phyloP scores from a whole-genome alignment of 2,329 filamentous ascomycete species.

The Stagonosporopsis chrysanthemi region DNA sequence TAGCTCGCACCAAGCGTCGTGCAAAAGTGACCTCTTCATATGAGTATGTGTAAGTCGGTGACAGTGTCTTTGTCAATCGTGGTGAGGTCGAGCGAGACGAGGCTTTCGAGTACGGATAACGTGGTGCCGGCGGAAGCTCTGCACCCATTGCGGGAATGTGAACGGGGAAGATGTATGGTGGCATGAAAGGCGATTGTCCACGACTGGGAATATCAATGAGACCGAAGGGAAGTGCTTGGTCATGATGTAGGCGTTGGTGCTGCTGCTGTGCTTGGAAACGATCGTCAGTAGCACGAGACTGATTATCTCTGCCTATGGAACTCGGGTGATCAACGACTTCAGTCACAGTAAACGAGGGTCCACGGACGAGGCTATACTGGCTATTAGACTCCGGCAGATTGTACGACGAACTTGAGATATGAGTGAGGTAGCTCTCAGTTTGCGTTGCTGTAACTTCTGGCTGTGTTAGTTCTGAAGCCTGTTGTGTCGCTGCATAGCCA shows the following conservation, averaged over 20 bases:
- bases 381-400: slow-evolving; percentile 8
- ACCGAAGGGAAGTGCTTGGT: slow-evolving; percentile 40
- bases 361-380: slow-evolving; percentile 21
- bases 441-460: slow-evolving; percentile 12
- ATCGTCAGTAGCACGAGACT: neutral
- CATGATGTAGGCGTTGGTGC: slow-evolving; percentile 9
- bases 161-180: slow-evolving; percentile 32
- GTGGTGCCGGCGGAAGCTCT: slow-evolving; percentile 10
- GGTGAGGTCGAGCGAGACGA: slow-evolving; percentile 29
- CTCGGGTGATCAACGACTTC: slow-evolving; percentile 34
- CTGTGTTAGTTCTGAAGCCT: neutral
- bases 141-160: slow-evolving; percentile 35
- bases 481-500: slow-evolving; percentile 25
- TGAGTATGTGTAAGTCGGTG: slow-evolving; percentile 63
- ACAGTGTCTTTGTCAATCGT: slow-evolving; percentile 28
- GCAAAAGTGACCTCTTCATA: slow-evolving; percentile 73
- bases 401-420: slow-evolving; percentile 18
- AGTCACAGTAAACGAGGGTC: slow-evolving; percentile 25
- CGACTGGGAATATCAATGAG: slow-evolving; percentile 37
- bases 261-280: neutral
- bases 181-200: slow-evolving; percentile 23
- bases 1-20: slow-evolving; percentile 71
- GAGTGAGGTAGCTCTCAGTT: slow-evolving; percentile 24
- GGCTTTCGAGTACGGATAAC: neutral
- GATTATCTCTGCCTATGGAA: slow-evolving; percentile 5